These are phyloP conservation scores for Melampsora occidentalis DNA, from an alignment of 1,284 basidiomycete genomes.

Conservation along the genomic window DNA sequence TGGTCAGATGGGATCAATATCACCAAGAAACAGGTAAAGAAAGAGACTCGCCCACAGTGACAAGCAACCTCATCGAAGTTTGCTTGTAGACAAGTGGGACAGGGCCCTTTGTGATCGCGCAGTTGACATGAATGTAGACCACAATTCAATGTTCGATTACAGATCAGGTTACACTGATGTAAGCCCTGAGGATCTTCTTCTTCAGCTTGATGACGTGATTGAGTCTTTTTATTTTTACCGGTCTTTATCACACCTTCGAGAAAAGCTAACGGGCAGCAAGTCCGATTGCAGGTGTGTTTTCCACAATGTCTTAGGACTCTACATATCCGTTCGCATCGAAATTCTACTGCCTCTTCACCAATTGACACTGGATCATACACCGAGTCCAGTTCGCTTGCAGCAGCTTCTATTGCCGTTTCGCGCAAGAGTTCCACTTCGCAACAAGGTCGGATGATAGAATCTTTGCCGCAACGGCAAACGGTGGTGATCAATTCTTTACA, in stretches of 20 bases:
- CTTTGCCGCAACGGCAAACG: slow-evolving; percentile 29
- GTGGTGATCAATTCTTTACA: slow-evolving; percentile 21
- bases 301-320: slow-evolving; percentile 34
- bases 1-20: neutral
- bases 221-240: slow-evolving; percentile 27
- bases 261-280: slow-evolving; percentile 37
- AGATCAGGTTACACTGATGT: slow-evolving; percentile 32
- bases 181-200: slow-evolving; percentile 37
- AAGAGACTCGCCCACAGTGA: slow-evolving; percentile 38
- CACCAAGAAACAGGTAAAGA: neutral
- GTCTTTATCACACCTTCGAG: slow-evolving; percentile 23
- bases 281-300: slow-evolving; percentile 36
- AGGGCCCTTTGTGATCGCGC: slow-evolving; percentile 38
- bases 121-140: slow-evolving; percentile 38
- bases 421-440: slow-evolving; percentile 24
- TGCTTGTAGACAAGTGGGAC: slow-evolving; percentile 29
- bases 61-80: slow-evolving; percentile 33
- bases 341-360: slow-evolving; percentile 21
- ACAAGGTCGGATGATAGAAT: slow-evolving; percentile 30
- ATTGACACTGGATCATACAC: neutral
- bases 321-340: slow-evolving; percentile 29
- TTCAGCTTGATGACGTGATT: slow-evolving; percentile 14
- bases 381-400: neutral
- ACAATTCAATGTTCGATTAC: slow-evolving; percentile 31
- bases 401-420: slow-evolving; percentile 8